Conservation (phyloP, 2,329 filamentous ascomycete genomes). For the Xylariaceae sp. region DNA sequence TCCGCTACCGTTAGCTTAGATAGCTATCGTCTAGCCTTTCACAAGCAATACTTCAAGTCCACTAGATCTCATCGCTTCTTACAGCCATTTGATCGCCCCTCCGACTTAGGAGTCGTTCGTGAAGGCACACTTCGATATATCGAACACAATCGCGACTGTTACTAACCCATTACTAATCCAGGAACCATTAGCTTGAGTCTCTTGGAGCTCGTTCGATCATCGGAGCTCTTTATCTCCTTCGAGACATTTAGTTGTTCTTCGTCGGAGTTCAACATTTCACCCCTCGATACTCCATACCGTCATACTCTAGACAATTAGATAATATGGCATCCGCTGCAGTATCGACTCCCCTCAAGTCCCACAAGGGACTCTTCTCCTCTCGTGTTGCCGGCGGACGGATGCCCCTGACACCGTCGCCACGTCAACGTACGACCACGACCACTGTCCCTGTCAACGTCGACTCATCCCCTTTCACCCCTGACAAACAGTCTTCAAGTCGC, state of each 20-base stretch:
- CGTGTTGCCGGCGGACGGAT: conserved; percentile 94
- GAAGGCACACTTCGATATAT: conserved; percentile 51
- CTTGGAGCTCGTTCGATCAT: conserved; percentile 58
- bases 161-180: conserved; percentile 51
- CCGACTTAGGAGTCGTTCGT: conserved; percentile 49
- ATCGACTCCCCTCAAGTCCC: conserved; percentile 93
- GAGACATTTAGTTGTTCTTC: conserved; percentile 55
- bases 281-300: conserved; percentile 40
- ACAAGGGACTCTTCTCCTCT: conserved; percentile 87
- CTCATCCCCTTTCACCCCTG: conserved; percentile 79
- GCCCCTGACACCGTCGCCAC: conserved; percentile 90
- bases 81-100: conserved; percentile 50
- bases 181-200: conserved; percentile 63
- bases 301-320: conserved; percentile 42
- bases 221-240: conserved; percentile 42
- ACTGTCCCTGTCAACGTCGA: conserved; percentile 55
- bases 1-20: conserved; percentile 21
- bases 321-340: conserved; percentile 81
- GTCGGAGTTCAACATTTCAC: conserved; percentile 41
- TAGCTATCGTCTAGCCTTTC: conserved; percentile 35
- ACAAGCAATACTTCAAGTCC: conserved; percentile 42
- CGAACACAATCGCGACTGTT: conserved; percentile 48
- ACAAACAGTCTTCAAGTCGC: conserved; percentile 55
- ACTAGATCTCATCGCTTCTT: conserved; percentile 52
- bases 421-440: conserved; percentile 58